Evolutionary conservation across 768 basidiomycete species (phyloP), one percentile per base, ranked within the genome.

Genomic region (Hygrophorus pudorinus): DNA sequence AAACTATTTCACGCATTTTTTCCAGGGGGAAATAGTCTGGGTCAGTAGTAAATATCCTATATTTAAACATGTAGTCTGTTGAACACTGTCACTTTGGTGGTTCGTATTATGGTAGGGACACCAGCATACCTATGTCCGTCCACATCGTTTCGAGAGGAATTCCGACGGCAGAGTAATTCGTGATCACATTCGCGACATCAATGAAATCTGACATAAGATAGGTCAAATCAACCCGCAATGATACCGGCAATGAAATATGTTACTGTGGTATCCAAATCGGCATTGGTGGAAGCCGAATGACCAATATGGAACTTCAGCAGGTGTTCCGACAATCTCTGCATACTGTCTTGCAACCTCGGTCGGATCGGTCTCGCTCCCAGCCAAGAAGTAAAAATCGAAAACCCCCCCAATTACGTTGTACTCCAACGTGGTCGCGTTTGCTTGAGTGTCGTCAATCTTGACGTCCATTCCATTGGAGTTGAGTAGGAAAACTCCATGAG

Each of bases 131-230:
- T 29, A 85, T 85, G 57, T 84, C 82, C 2, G 81, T 81, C 81
- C 81, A 84, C 81, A 84, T 83, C 0, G 81, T 82, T 58, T 85
- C 81, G 3, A 84, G 68, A 5, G 81, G 82, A 42, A 85, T 84
- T 3, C 60, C 56, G 0, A 79, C 78, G 1, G 61, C 67, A 1
- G 76, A 71, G 49, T 84, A 84, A 55, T 73, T 78, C 0, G 70
- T 59, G 44, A 84, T 75, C 3, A 83, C 81, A 29, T 64, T 59
- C 0, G 79, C 73, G 1, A 83, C 78, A 27, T 80, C 73, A 20
- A 80, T 62, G 37, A 69, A 81, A 52, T 80, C 81, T 81, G 29
- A 2, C 8, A 6, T 21, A 34, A 41, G 21, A 17, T 38, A n/a
- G 34, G 30, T 38, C n/a, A 31, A 43, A 14, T 30, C 8, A 18